phyloP scores from a whole-genome alignment of 768 basidiomycete genomes.

The Cubamyces sp. region DNA sequence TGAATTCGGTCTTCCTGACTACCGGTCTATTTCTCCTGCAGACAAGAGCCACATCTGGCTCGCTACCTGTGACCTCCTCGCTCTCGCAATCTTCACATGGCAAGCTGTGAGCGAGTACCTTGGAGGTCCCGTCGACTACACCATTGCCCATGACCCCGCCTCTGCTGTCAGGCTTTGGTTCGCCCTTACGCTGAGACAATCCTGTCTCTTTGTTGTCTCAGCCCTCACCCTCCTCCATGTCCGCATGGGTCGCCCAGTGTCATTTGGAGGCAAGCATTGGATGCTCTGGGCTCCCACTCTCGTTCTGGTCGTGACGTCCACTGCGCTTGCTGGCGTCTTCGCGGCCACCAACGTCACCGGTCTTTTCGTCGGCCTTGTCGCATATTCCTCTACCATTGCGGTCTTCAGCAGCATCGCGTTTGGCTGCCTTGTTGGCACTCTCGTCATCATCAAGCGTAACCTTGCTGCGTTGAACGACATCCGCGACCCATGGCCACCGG shows the following conservation, averaged over 20 bases:
- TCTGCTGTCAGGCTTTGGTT: conserved; percentile 72
- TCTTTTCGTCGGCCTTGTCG: conserved; percentile 63
- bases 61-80: conserved; percentile 65
- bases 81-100: conserved; percentile 69
- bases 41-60: conserved; percentile 79
- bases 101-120: conserved; percentile 58
- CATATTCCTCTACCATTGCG: conserved; percentile 58
- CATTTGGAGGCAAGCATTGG: conserved; percentile 73
- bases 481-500: conserved; percentile 63
- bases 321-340: conserved; percentile 59
- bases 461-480: conserved; percentile 57
- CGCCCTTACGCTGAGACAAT: conserved; percentile 65
- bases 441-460: conserved; percentile 68
- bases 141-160: conserved; percentile 50
- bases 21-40: conserved; percentile 63
- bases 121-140: conserved; percentile 48
- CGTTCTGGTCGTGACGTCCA: conserved; percentile 58
- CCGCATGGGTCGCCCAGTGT: conserved; percentile 68
- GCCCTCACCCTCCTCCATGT: conserved; percentile 69
- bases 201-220: conserved; percentile 65
- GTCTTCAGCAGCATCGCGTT: conserved; percentile 57
- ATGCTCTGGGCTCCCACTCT: conserved; percentile 72
- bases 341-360: conserved; percentile 55
- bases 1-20: conserved; percentile 76
- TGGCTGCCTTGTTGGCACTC: conserved; percentile 62